Conservation (phyloP, 495 filamentous ascomycete species). For the Penicillium psychrofluorescens region DNA sequence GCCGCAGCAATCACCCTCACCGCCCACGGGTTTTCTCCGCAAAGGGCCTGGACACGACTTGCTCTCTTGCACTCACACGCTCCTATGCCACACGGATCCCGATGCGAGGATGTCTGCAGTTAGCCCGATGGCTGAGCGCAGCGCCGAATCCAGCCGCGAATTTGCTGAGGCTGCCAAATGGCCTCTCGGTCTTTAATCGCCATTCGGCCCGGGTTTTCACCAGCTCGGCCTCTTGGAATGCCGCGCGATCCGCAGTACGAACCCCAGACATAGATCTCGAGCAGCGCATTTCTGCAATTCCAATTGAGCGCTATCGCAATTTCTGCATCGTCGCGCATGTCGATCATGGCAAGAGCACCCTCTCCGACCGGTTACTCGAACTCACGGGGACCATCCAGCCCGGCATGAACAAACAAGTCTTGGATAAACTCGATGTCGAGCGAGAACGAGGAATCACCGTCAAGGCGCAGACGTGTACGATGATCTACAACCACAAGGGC, state of each 20-base stretch:
- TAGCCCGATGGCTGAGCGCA: constrained; percentile 45
- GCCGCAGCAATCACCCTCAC: constrained; percentile 29
- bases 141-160: constrained; percentile 31
- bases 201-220: constrained; percentile 29
- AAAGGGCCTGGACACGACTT: constrained; percentile 2
- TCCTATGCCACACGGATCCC: constrained; percentile 35
- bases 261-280: constrained; percentile 55
- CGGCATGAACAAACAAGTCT: constrained; percentile 85
- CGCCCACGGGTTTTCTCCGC: constrained; percentile 27
- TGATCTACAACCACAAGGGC: constrained; percentile 84
- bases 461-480: constrained; percentile 96
- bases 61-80: constrained; percentile 1
- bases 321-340: constrained; percentile 98
- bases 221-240: constrained; percentile 27
- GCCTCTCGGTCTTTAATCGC: constrained; percentile 3
- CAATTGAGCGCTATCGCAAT: constrained; percentile 87
- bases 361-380: constrained; percentile 86
- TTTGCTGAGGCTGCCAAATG: constrained; percentile 22
- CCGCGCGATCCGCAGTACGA: constrained; percentile 23
- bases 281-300: constrained; percentile 75
- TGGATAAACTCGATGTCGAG: constrained; percentile 96
- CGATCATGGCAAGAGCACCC: constrained; percentile 96
- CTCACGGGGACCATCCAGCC: constrained; percentile 87
- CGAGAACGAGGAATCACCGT: constrained; percentile 94
- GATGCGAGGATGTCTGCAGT: constrained; percentile 53